Evolutionary conservation across 768 basidiomycete species (phyloP), one percentile per base, ranked within the genome.

Genomic region (Suillus placidus): DNA sequence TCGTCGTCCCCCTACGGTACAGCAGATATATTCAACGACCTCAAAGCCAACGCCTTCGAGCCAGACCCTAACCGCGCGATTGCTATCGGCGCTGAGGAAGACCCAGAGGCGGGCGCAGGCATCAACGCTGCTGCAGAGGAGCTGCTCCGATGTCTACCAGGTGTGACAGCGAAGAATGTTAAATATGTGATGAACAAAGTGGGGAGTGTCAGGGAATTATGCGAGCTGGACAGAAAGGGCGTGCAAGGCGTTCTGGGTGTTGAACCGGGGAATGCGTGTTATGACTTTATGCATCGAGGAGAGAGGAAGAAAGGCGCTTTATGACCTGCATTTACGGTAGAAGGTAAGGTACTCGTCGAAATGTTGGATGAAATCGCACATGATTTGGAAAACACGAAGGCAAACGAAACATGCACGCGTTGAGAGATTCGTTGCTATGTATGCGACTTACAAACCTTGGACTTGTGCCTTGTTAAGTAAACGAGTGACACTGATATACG

Each of bases 1-100:
- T 95, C 95, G 0, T 95, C 95, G 2, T 98, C 96, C 1, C 94
- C 97, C 0, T 93, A 95, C 72, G 91, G 92, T 23, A 95, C 94
- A 0, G 85, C 94, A 0, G 91, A 95, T 65, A 95, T 99, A 64
- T 96, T 99, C 82, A 87, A 86, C 56, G 97, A 98, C 72, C 88
- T 99, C 40, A 99, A 99, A 72, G 67, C 79, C 38, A 88, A 90
- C 70, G 85, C 86, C 55, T 78, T 86, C 0, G 94, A 99, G 74
- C 97, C 97, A 0, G 91, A 97, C 67, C 85, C 88, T 10, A 72
- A 80, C 16, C 85, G 85, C 49, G 95, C 97, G 0, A 87, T 95
- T 47, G 78, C 88, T 3, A 82, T 95, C 26, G 97, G 97, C 9
- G 89, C 91, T 0, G 93, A 92, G 55, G 91, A 89, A 51, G 91